phyloP scores from a whole-genome alignment of 768 basidiomycete genomes.

The Pleurotus tuoliensis region DNA sequence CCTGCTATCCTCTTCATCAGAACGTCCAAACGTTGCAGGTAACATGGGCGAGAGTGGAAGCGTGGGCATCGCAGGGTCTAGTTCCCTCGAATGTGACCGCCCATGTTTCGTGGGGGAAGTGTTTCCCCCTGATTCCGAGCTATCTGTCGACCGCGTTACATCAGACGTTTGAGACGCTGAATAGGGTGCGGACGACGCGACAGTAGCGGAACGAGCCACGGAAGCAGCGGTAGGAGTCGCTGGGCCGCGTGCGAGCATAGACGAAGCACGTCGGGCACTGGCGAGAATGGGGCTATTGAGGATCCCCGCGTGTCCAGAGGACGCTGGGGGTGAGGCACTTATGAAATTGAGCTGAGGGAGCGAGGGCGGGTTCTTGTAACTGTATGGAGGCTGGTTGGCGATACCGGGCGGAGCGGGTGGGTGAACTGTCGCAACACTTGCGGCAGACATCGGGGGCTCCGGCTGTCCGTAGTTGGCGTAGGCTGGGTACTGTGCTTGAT shows the following conservation, averaged over 20 bases:
- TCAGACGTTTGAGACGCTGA: not conserved
- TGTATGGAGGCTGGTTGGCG: not conserved
- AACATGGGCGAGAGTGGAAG: slow-evolving; percentile 8
- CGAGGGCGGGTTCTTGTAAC: not conserved
- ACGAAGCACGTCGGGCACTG: slow-evolving; percentile 1
- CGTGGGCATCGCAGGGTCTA: not conserved
- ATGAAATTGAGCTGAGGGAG: slow-evolving; percentile 6
- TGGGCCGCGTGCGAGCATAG: not conserved
- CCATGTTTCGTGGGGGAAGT: not conserved
- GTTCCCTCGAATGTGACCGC: slow-evolving; percentile 7
- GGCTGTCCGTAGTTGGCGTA: slow-evolving; percentile 4
- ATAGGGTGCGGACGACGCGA: not conserved
- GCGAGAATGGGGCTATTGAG: slow-evolving; percentile 3
- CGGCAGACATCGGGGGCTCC: slow-evolving; percentile 1
- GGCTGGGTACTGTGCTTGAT: not conserved
- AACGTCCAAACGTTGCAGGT: slow-evolving; percentile 8
- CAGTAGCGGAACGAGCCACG: slow-evolving; percentile 2
- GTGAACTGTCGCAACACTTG: not conserved
- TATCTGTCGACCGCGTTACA: not conserved
- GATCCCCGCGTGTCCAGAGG: not conserved
- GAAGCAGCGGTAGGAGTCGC: not conserved
- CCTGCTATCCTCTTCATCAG: slow-evolving; percentile 6
- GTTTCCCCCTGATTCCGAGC: not conserved
- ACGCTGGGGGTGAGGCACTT: not conserved
- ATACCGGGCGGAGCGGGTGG: not conserved